Percentiles rank a stretch among this genome's conserved stretches.
These are phyloP conservation scores for Dactylis glomerata DNA, from an alignment of 176 grass and related monocot genomes.

Conservation along the genomic window DNA sequence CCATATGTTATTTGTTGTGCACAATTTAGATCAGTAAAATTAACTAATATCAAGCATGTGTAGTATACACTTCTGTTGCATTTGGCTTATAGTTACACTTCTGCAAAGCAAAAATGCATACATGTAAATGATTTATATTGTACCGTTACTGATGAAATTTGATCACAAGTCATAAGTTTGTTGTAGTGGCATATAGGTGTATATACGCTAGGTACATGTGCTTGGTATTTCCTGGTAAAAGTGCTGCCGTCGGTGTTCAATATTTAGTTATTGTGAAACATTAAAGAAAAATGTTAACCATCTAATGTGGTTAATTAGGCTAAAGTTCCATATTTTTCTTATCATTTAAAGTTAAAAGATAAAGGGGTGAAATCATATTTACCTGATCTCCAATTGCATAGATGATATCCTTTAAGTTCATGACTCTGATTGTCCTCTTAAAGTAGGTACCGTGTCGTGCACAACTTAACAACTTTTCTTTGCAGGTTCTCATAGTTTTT, in stretches of 20 bases:
- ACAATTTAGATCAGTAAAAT: neutral
- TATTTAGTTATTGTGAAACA: neutral
- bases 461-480: slow-evolving; percentile 30
- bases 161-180: neutral
- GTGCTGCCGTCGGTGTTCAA: neutral
- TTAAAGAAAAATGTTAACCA: neutral
- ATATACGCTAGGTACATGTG: neutral
- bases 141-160: neutral
- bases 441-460: neutral
- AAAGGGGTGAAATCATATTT: neutral
- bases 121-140: neutral
- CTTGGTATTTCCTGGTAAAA: neutral
- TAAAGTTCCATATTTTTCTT: neutral
- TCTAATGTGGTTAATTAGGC: neutral
- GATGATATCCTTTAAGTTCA: neutral
- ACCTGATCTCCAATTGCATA: neutral
- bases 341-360: neutral
- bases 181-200: neutral
- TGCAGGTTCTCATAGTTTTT: slow-evolving; percentile 80
- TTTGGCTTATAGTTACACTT: neutral
- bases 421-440: neutral
- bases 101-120: neutral
- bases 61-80: neutral
- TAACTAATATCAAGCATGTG: neutral
- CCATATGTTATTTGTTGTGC: neutral